Evolutionary conservation across 768 basidiomycete species (phyloP), one percentile per base, ranked within the genome.

Genomic region (Russula griseocarnosa): DNA sequence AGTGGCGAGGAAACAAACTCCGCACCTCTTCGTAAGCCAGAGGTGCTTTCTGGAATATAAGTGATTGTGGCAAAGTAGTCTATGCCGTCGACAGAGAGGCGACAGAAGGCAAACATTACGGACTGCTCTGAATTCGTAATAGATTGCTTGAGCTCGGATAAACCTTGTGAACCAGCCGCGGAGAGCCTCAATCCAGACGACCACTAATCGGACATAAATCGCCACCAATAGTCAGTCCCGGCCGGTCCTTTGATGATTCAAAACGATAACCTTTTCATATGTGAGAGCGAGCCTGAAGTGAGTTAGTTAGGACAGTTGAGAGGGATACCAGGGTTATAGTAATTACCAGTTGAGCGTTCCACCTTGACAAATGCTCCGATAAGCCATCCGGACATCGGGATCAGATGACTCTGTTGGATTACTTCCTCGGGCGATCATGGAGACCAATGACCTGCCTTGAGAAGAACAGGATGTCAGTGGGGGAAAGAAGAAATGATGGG

Each of bases 281-380:
- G 65, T 54, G 16, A 67, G 59, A n/a, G 49, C 5, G 28, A 67
- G 58, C 66, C 66, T 67, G n/a, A 22, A 28, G 9, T 42, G 30
- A 20, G 11, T 40, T 5, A 57, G 55, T 32, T 34, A 5, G 46
- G 51, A 20, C 28, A 14, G 5, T 10, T 20, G 14, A 24, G 34
- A 18, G 20, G 8, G 14, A 55, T 49, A 30, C 7, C 38, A 26
- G 22, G 28, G 36, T 30, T 18, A 11, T 13, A 36, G 13, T 36
- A 36, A 36, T 36, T 36, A 66, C 66, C 66, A 67, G 46, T 67
- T 59, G 14, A 67, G 60, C 11, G 66, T n/a, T 28, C 66, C 66
- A 9, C 61, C 42, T 28, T 58, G 64, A 20, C 50, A 13, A 9
- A 67, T 16, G 51, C 65, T 59, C 44, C 40, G 63, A 55, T 67